phyloP scores from a whole-genome alignment of 108 stramenopile species.

The Bacterosira constricta region DNA sequence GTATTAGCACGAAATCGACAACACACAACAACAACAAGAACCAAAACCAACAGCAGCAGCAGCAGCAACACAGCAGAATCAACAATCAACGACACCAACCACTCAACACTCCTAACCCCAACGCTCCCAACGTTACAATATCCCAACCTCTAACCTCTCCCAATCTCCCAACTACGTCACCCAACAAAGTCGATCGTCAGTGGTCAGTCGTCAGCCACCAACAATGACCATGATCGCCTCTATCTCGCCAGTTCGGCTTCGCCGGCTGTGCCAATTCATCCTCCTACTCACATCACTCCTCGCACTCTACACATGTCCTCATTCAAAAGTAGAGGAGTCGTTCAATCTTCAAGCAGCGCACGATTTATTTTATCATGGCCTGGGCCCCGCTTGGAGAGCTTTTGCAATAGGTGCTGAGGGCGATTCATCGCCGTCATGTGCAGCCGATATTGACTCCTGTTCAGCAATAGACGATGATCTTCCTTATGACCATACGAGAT shows the following conservation, averaged over 20 bases:
- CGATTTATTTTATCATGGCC: conserved; percentile 83
- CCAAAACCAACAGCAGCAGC: too few relatives aligned
- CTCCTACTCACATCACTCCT: conserved; percentile 42
- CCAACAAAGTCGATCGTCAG: too few relatives aligned
- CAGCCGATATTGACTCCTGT: neutral
- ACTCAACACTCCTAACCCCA: too few relatives aligned
- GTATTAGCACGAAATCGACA: too few relatives aligned
- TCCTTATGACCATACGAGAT: conserved; percentile 79
- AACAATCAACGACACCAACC: too few relatives aligned
- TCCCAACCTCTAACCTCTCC: too few relatives aligned
- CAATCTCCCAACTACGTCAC: too few relatives aligned
- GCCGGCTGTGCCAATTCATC: conserved; percentile 8
- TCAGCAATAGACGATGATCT: conserved; percentile 6
- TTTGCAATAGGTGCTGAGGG: neutral
- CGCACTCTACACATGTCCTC: conserved; percentile 77
- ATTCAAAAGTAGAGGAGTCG: conserved; percentile 98
- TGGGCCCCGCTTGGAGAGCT: conserved; percentile 54
- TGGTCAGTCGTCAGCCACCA: neutral
- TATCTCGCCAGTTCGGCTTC: neutral
- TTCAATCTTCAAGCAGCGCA: conserved; percentile 97
- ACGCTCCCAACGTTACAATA: too few relatives aligned
- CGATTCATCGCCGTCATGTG: conserved; percentile 1
- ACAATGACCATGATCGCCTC: neutral
- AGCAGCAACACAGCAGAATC: too few relatives aligned
- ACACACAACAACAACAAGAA: too few relatives aligned